These are phyloP conservation scores for Botryotinia narcissicola DNA, from an alignment of 2,329 filamentous ascomycete species.

Conservation along the genomic window DNA sequence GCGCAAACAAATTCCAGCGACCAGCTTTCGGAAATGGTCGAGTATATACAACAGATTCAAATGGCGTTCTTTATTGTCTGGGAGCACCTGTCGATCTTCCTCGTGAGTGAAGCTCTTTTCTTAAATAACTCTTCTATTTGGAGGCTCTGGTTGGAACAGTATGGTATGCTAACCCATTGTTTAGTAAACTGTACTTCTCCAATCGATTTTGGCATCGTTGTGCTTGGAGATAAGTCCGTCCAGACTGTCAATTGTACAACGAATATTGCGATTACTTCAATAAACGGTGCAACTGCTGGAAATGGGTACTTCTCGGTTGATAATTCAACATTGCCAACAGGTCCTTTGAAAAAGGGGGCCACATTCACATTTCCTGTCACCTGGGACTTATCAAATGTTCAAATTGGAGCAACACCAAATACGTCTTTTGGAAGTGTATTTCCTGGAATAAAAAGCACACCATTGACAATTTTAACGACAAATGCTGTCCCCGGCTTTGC, in stretches of 20 bases:
- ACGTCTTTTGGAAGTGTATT: constrained; percentile 25
- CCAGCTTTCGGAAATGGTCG: constrained; percentile 42
- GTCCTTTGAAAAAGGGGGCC: constrained; percentile 35
- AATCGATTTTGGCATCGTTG: constrained; percentile 39
- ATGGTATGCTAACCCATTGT: neutral
- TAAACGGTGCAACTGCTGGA: constrained; percentile 36
- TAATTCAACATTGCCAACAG: constrained; percentile 38
- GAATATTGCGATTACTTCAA: constrained; percentile 38
- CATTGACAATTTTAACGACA: constrained; percentile 39
- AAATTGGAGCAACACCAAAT: constrained; percentile 21
- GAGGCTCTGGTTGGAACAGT: too few relatives aligned
- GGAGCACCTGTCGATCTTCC: constrained; percentile 42
- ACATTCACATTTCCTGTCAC: constrained; percentile 40
- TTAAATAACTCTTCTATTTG: neutral
- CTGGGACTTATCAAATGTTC: constrained; percentile 36
- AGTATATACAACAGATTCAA: constrained; percentile 37
- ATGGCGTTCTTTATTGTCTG: constrained; percentile 34
- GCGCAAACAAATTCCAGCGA: constrained; percentile 41
- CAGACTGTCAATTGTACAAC: constrained; percentile 38
- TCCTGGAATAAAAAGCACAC: constrained; percentile 40
- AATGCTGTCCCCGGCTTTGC: constrained; percentile 40
- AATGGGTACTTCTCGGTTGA: constrained; percentile 37
- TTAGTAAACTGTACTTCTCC: constrained; percentile 40
- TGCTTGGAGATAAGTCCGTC: constrained; percentile 32
- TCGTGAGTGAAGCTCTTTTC: neutral